Conservation (phyloP, 176 grass and related monocot genomes). For the Miscanthus lutarioriparius region DNA sequence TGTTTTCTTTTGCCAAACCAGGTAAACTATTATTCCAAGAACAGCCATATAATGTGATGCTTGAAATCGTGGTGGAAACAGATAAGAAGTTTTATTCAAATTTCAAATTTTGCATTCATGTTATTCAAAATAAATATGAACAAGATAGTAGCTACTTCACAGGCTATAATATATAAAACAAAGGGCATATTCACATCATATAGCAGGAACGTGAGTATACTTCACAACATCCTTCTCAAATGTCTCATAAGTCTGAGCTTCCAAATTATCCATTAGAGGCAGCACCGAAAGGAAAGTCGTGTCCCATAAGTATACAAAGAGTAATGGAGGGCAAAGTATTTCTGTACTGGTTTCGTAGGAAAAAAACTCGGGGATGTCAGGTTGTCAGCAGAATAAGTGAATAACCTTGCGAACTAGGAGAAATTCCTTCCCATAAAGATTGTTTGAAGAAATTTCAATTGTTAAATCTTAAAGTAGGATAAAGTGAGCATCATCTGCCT, state of each 20-base stretch:
- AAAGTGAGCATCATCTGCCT: too few relatives aligned
- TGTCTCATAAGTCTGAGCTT: slow-evolving; percentile 99
- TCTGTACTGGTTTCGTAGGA: too few relatives aligned
- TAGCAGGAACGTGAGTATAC: slow-evolving; percentile 73
- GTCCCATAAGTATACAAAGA: slow-evolving; percentile 22
- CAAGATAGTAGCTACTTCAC: neutral
- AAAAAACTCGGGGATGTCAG: too few relatives aligned
- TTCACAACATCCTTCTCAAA: slow-evolving; percentile 97
- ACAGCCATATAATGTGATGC: too few relatives aligned
- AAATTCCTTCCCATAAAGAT: too few relatives aligned
- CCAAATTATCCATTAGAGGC: slow-evolving; percentile 99
- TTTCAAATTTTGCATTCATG: slow-evolving; percentile 1
- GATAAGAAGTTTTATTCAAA: neutral
- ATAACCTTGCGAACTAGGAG: too few relatives aligned
- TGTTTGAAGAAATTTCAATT: too few relatives aligned
- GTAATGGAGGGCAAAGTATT: slow-evolving; percentile 10
- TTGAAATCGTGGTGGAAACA: neutral
- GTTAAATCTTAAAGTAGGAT: too few relatives aligned
- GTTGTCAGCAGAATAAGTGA: too few relatives aligned
- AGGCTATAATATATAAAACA: slow-evolving; percentile 21
- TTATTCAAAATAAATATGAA: neutral
- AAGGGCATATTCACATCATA: neutral
- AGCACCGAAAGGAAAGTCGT: slow-evolving; percentile 37
- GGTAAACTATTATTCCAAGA: too few relatives aligned
- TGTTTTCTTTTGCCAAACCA: too few relatives aligned